phyloP scores from a whole-genome alignment of 768 basidiomycete species.

The Boletus subcaerulescens region DNA sequence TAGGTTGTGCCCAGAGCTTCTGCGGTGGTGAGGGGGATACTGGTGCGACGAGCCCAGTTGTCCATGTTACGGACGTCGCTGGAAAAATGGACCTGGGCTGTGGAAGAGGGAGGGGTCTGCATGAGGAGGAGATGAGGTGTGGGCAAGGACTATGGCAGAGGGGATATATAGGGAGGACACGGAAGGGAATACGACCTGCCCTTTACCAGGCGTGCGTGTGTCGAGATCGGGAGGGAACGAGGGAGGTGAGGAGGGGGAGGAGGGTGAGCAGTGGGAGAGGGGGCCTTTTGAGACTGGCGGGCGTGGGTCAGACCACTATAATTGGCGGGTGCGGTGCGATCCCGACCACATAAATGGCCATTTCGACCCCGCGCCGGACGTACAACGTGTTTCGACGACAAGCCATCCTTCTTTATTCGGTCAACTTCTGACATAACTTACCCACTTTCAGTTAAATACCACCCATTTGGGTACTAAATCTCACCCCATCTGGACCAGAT shows the following conservation, averaged over 20 bases:
- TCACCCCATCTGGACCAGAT: conserved; percentile 7
- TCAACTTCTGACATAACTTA: conserved; percentile 20
- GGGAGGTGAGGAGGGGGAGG: conserved; percentile 26
- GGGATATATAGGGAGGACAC: conserved; percentile 26
- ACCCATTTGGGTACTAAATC: conserved; percentile 9
- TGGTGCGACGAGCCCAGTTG: conserved; percentile 75
- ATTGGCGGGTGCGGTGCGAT: conserved; percentile 53
- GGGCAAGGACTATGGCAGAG: background rate
- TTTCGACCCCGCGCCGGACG: conserved; percentile 60
- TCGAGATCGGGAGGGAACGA: conserved; percentile 9
- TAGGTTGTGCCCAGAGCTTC: conserved; percentile 80
- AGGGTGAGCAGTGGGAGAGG: conserved; percentile 9
- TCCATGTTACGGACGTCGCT: conserved; percentile 81
- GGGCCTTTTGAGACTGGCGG: conserved; percentile 40
- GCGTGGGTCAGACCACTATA: conserved; percentile 44
- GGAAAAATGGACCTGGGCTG: conserved; percentile 71
- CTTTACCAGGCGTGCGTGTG: conserved; percentile 30
- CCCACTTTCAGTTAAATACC: conserved; percentile 20
- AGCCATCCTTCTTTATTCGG: conserved; percentile 26
- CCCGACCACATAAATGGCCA: conserved; percentile 51
- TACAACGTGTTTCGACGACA: conserved; percentile 77
- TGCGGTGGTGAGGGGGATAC: conserved; percentile 79
- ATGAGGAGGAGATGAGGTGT: conserved; percentile 12
- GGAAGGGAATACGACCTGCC: conserved; percentile 20
- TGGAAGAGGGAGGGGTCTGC: conserved; percentile 35